Base-by-base conservation (phyloP, 176 grass and related monocot genomes). In the Secale cereale region DNA sequence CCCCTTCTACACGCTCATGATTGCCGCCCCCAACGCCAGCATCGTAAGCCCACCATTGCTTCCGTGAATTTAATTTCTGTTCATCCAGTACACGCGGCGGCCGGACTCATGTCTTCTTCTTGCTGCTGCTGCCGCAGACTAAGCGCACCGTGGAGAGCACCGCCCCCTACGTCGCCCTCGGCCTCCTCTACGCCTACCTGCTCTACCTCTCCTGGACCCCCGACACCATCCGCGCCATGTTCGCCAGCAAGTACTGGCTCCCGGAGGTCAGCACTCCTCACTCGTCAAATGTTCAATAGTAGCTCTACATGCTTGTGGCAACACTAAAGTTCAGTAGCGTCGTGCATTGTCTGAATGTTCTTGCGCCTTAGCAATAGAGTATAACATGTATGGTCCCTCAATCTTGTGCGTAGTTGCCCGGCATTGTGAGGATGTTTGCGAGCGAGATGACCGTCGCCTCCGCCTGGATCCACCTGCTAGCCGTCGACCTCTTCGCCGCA, bases 1-100 rank as follows among this genome's bases (percentile, higher is more conserved):
- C 85, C 97, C 97, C 2, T 99, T 97, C 88, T 99, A 97, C 85
- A 92, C 97, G 27, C 91, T 99, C 68, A 99, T 99, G 97, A 88
- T 99, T 81, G 78, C 94, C 60, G 97, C 97, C 29, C 97, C 97
- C 61, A 97, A 97, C 70, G 85, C 97, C 77, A 74, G 77, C 65
- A 23, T 97, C 28, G 97, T 99, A 87, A 92, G 97, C 67, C 52
- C 52, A 22, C 59, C 59, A 52, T n/a, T 0, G 31, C 35, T 37
- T 30, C 15, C 15, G 27, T 8, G 0, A 10, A 8, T 11, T 41
- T 11, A 1, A 41, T 2, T 41, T 7, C 6, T 29, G 25, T 37
- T 2, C 20, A 2, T 2, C 37, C 6, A 10, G 2, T 10, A 9
- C 32, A 40, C 22, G 59, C 35, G 12, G 6, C 37, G 17, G 46